phyloP scores from a whole-genome alignment of 192 early-diverging fungal genomes.

The Rhizophagus clarus region DNA sequence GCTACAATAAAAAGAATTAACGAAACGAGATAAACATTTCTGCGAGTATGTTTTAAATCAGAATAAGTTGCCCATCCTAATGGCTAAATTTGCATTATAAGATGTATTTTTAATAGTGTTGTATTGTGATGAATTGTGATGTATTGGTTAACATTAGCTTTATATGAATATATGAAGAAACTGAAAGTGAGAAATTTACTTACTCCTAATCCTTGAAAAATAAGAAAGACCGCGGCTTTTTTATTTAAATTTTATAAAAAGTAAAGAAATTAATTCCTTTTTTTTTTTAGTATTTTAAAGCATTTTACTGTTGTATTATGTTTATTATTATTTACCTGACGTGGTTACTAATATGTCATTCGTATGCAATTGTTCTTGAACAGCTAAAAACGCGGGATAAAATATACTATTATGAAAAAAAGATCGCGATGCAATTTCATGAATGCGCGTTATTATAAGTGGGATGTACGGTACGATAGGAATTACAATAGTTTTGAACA shows the following conservation, averaged over 20 bases:
- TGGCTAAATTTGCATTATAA: constrained; percentile 31
- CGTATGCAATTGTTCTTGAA: constrained; percentile 8
- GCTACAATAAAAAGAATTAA: constrained; percentile 44
- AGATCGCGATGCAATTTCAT: not conserved
- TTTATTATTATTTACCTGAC: not conserved
- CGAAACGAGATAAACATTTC: constrained; percentile 44
- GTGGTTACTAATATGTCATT: not conserved
- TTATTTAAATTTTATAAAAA: not conserved
- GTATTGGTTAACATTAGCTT: too few species aligned
- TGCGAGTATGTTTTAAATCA: constrained; percentile 36
- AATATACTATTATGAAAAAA: not conserved
- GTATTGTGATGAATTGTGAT: too few species aligned
- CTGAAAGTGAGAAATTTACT: not conserved
- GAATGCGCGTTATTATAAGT: too few species aligned
- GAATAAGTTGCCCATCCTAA: constrained; percentile 47
- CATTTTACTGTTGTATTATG: not conserved
- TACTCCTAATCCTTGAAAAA: not conserved
- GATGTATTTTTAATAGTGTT: not conserved
- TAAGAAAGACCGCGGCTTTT: not conserved
- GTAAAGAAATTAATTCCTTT: not conserved
- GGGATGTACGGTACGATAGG: too few species aligned
- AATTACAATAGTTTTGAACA: too few species aligned
- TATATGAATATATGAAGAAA: not conserved
- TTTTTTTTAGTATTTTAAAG: too few species aligned
- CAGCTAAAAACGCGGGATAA: not conserved